phyloP scores from a whole-genome alignment of 148 eudicot genomes.

The Cornus controversa region DNA sequence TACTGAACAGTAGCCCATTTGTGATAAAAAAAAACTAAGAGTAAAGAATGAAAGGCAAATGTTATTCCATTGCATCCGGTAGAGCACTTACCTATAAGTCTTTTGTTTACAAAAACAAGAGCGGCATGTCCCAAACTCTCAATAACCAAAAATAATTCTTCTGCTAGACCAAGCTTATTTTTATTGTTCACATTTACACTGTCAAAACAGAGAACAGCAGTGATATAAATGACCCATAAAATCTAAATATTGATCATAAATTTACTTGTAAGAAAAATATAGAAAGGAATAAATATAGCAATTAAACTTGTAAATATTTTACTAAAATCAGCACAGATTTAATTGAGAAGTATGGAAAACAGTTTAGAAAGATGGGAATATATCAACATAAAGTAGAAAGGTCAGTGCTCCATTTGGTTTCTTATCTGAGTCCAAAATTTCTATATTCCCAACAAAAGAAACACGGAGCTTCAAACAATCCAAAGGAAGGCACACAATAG shows the following conservation, averaged over 20 bases:
- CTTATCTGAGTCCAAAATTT: background rate
- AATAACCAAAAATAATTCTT: slow-evolving; percentile 26
- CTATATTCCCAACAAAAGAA: background rate
- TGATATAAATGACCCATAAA: background rate
- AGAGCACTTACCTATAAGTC: slow-evolving; percentile 35
- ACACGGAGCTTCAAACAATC: background rate
- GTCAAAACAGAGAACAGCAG: background rate
- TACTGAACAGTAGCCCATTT: background rate
- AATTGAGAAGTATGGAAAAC: background rate
- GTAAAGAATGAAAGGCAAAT: background rate
- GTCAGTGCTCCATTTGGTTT: background rate
- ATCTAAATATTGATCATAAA: background rate
- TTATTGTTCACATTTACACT: slow-evolving; percentile 36
- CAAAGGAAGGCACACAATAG: background rate
- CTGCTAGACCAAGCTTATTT: slow-evolving; percentile 16
- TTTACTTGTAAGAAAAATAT: background rate
- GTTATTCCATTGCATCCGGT: background rate
- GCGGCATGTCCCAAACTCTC: slow-evolving; percentile 56
- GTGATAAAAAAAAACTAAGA: background rate
- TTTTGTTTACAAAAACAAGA: slow-evolving; percentile 47
- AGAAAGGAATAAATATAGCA: background rate
- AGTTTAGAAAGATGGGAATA: background rate
- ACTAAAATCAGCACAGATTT: background rate
- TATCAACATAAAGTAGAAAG: background rate
- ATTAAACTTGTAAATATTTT: background rate